Evolutionary conservation across 1,284 basidiomycete species (phyloP), one percentile per base, ranked within the genome.

Genomic region (Rhodofomes roseus): DNA sequence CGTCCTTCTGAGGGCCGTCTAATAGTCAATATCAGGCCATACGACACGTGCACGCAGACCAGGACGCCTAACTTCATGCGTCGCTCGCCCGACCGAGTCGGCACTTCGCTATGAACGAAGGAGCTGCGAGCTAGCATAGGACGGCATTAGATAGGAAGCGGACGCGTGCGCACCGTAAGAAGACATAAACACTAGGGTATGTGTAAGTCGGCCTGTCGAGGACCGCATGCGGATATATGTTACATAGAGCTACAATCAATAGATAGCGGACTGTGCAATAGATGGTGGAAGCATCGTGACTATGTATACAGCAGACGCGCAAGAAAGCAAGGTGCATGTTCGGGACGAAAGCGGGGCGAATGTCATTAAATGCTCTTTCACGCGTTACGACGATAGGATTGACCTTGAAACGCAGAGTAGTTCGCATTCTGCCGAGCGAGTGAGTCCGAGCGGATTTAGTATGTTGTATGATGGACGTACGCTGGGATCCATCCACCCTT

Each of bases 401-500:
- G 50, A 52, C 50, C 50, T 52, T 52, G 50, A 36, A 52, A 37
- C 50, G 50, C 8, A 37, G 50, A 3, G 36, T 60, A 60, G 27
- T 31, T 25, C 7, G 31, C 18, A 31, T 55, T 37, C 58, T 59
- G 36, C 50, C 27, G 31, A 37, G 22, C 29, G 9, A 16, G 20
- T 52, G 31, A 48, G 12, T n/a, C 46, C 8, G 25, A 12, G 27
- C 46, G 25, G 23, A 27, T 14, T 11, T 39, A 29, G 46, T 29
- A 27, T 29, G 46, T 27, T 25, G 46, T 48, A 48, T 23, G 52
- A 31, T 11, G 18, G 16, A 60, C 58, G 46, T 39, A 60, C 58
- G 22, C 12, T 43, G 31, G 54, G 31, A 43, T 56, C 54, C 23
- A 36, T 31, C 58, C 58, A 60, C 16, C 36, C 37, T 31, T n/a